phyloP scores from a whole-genome alignment of 495 filamentous ascomycete species.

The Hypoxylon subgilvum region DNA sequence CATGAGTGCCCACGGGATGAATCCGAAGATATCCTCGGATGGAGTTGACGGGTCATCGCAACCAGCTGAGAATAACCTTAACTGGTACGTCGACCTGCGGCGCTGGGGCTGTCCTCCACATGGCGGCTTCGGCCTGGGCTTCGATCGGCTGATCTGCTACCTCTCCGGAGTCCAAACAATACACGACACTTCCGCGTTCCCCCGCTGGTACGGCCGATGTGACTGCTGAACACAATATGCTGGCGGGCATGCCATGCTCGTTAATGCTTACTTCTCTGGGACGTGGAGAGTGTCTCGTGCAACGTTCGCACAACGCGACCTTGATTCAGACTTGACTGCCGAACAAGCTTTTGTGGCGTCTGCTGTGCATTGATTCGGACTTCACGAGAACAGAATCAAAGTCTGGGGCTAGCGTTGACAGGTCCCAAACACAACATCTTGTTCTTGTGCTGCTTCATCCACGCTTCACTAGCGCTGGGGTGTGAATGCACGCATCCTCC shows the following conservation, averaged over 20 bases:
- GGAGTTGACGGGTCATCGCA: constrained; percentile 6
- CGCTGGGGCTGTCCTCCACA: constrained; percentile 95
- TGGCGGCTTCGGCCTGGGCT: constrained; percentile 92
- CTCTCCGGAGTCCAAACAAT: constrained; percentile 83
- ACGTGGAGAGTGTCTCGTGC: constrained; percentile 33
- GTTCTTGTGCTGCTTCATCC: constrained; percentile 23
- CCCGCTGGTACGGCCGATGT: constrained; percentile 87
- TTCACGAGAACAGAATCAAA: constrained; percentile 28
- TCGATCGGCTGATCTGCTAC: constrained; percentile 88
- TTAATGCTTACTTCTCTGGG: constrained; percentile 50
- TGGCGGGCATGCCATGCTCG: constrained; percentile 46
- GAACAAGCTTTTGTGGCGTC: constrained; percentile 36
- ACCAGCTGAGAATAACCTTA: constrained; percentile 59
- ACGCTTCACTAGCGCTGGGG: constrained; percentile 11
- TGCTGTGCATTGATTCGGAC: constrained; percentile 23
- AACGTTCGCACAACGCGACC: constrained; percentile 36
- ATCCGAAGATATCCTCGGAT: constrained; percentile 8
- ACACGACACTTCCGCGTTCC: constrained; percentile 86
- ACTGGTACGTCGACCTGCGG: constrained; percentile 95
- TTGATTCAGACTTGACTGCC: constrained; percentile 30
- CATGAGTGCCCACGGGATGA: constrained; percentile 68
- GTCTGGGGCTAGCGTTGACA: constrained; percentile 38
- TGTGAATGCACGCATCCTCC: not conserved
- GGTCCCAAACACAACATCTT: constrained; percentile 32
- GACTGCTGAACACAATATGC: constrained; percentile 68